A percentile compares a stretch with the other conserved stretches of the same genome.
Evolutionary conservation across 2,329 filamentous ascomycete genomes (phyloP).

Genomic region (Colletotrichum lupini): DNA sequence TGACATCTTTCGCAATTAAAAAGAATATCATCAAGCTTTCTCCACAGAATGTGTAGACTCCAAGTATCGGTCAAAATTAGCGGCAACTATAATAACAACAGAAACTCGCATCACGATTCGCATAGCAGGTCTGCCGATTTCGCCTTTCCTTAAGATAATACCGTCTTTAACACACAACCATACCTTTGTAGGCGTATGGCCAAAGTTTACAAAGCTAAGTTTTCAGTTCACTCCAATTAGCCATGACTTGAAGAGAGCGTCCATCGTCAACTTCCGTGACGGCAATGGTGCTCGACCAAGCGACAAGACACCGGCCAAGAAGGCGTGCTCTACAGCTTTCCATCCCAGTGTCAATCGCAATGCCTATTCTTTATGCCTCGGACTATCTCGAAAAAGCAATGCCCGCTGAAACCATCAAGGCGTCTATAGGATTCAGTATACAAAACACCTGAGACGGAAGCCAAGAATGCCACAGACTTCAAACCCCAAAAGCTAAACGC

Average conservation of each 20-base stretch:
- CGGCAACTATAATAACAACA: background rate
- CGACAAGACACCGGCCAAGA: too few relatives aligned
- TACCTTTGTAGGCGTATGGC: background rate
- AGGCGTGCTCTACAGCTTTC: too few relatives aligned
- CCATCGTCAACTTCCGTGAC: background rate
- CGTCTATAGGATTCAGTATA: background rate
- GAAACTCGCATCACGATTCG: background rate
- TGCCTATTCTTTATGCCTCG: background rate
- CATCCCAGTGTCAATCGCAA: too few relatives aligned
- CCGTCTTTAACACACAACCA: too few relatives aligned
- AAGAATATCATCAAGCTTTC: background rate
- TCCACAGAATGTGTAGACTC: background rate
- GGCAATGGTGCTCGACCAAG: background rate
- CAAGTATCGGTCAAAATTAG: too few relatives aligned
- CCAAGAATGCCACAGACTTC: background rate
- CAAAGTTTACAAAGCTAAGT: background rate
- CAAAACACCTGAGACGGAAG: background rate
- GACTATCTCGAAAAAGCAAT: background rate
- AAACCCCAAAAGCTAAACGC: background rate
- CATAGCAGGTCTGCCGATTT: background rate
- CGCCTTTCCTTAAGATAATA: too few relatives aligned
- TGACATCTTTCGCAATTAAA: background rate
- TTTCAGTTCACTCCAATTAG: fast-evolving
- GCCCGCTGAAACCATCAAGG: background rate
- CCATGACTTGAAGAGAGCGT: too few relatives aligned